These are phyloP conservation scores for Chrysanthemum makinoi DNA, from an alignment of 129 eudicot genomes.

Conservation along the genomic window DNA sequence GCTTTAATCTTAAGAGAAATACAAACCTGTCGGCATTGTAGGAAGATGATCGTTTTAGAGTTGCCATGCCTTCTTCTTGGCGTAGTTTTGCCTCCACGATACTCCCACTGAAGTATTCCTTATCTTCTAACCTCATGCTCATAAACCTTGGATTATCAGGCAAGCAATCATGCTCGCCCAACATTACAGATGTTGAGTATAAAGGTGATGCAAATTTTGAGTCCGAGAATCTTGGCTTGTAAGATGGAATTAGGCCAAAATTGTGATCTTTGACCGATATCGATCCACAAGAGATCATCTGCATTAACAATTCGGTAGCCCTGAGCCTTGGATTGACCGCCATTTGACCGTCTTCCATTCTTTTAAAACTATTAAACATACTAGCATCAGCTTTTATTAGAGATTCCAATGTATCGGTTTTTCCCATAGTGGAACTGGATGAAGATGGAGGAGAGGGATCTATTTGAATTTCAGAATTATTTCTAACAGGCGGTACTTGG, in stretches of 20 bases:
- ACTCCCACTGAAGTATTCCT: conserved; percentile 96
- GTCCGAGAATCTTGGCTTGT: conserved; percentile 68
- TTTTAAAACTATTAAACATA: conserved; percentile 63
- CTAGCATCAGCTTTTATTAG: conserved; percentile 82
- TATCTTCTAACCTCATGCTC: conserved; percentile 77
- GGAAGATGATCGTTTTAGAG: conserved; percentile 77
- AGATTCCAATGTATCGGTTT: conserved; percentile 74
- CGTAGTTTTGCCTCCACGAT: conserved; percentile 64
- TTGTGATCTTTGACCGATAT: conserved; percentile 88
- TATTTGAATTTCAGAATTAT: conserved; percentile 41
- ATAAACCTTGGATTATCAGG: conserved; percentile 64
- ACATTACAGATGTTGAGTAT: conserved; percentile 73
- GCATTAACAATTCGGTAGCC: conserved; percentile 78
- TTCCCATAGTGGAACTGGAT: conserved; percentile 65
- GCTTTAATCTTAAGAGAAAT: conserved; percentile 1
- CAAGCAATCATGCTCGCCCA: conserved; percentile 81
- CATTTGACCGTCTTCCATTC: conserved; percentile 45
- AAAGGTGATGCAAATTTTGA: conserved; percentile 80
- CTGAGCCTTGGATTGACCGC: conserved; percentile 56
- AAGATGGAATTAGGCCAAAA: conserved; percentile 79
- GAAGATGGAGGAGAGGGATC: conserved; percentile 64
- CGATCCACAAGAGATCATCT: conserved; percentile 91
- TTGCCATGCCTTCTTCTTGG: conserved; percentile 52
- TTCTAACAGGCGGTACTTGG: conserved; percentile 21
- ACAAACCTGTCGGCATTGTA: conserved; percentile 80